Evolutionary conservation across 2,329 filamentous ascomycete species (phyloP), one percentile per base, ranked within the genome.

Genomic region (Raffaelea albimanens): DNA sequence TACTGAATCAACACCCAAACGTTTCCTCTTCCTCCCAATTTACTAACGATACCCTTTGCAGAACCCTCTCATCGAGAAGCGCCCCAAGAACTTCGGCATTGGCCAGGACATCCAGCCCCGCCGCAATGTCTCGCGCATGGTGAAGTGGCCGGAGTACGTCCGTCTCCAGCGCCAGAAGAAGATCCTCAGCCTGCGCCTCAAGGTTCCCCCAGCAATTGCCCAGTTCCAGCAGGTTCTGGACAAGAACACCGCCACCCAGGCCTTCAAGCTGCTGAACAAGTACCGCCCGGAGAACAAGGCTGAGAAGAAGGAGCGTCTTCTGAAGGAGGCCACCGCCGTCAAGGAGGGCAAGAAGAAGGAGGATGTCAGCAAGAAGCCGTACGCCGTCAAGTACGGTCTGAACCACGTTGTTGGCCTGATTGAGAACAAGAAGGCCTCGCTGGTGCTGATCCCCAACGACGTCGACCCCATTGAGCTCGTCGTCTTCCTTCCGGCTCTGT

Each of bases 331-430:
- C 57, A 95, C 90, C 63, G 94, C 93, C 65, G 82, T 98, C 70
- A 83, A 89, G 70, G 90, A 97, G 73, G 93, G 94, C 72, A 96
- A 97, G 87, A 98, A 97, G 87, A 97, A 97, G 87, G 94, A 98
- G 82, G 90, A 95, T 65, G 91, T 95, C 69, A 87, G 82, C 85
- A 97, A 97, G 88, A 98, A 98, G 87, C 93, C 93, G 65, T 98
- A 96, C 76, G 76, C 85, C 59, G 90, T 93, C 81, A 98, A 98
- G 85, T 98, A 96, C 75, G 93, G 93, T 78, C 84, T 98, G 64
- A 98, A 98, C 85, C 93, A 98, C 80, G 93, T 98, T 58, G 89
- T 95, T 59, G 89, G 87, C 59, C 80, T 95, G 61, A 87, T 95
- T 63, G 89, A 95, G 84, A 96, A 96, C 82, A 98, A 98, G 88